Evolutionary conservation across 2,329 filamentous ascomycete species (phyloP).

Genomic region (Amesomyces nigricolor): DNA sequence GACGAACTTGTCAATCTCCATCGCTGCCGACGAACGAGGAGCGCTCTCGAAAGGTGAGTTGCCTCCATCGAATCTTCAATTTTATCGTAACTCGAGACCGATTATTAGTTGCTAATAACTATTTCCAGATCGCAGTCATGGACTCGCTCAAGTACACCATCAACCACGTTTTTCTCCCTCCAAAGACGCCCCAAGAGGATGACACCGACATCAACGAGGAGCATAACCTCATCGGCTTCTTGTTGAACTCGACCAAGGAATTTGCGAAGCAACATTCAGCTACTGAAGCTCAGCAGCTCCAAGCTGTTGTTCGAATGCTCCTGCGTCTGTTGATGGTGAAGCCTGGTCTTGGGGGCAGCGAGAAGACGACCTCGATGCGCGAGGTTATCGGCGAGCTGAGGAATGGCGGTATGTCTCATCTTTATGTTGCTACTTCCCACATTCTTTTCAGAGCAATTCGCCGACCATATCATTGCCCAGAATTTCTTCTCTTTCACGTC

Average conservation of each 20-base stretch:
- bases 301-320: slow-evolving; percentile 15
- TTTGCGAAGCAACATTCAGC: slow-evolving; percentile 1
- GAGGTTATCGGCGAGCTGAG: slow-evolving; percentile 11
- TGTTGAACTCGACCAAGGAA: slow-evolving; percentile 2
- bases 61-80: too few relatives aligned
- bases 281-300: neutral
- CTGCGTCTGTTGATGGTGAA: slow-evolving; percentile 10
- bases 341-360: slow-evolving; percentile 13
- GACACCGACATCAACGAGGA: slow-evolving; percentile 12
- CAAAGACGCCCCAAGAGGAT: slow-evolving; percentile 26
- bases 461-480: slow-evolving; percentile 3
- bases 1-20: too few relatives aligned
- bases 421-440: neutral
- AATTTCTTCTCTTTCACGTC: slow-evolving; percentile 15
- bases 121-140: neutral
- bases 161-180: slow-evolving; percentile 29
- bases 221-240: neutral
- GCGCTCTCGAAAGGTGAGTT: too few relatives aligned
- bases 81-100: too few relatives aligned
- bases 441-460: neutral
- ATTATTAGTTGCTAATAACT: neutral
- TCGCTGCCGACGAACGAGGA: too few relatives aligned
- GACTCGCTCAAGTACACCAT: slow-evolving; percentile 4
- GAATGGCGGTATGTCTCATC: slow-evolving; percentile 14
- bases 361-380: neutral